Base-by-base conservation (phyloP, 208 protist species). In the Trypanosoma congolense region DNA sequence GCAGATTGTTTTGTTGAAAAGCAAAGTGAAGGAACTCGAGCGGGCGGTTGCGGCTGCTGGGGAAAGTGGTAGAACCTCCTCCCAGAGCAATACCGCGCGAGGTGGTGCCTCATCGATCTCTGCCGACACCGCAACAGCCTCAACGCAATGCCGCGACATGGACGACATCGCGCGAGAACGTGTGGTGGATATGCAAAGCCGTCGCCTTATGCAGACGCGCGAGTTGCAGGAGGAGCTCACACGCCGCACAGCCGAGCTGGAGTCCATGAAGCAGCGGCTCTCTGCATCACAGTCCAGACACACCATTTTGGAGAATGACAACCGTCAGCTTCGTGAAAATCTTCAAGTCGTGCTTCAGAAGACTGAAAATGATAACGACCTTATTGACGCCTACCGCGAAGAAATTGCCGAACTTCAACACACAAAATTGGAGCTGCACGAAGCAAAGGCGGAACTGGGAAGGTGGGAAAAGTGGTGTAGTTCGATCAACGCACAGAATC, bases 1-100 rank as follows among this genome's bases (percentile, higher is more conserved):
- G 65, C 76, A 86, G 43, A 84, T 92, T 38, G 68, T 77, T 14
- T 56, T 92, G 52, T 65, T 92, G 31, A 75, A 77, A 61, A 57
- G 70, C 24, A 79, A 76, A 49, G 55, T 89, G 30, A 88, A 88
- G 53, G 80, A 88, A 38, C 28, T 75, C 22, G 69, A 88, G 46
- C 70, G 80, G 2, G 46, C 49, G 1, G 19, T 74, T 12, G 61
- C 45, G 28, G 43, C 38, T 31, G 19, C 55, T 1, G 62, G 33
- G 33, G 33, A 12, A 6, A n/a, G n/a, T n/a, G n/a, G n/a, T n/a
- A n/a, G n/a, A n/a, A n/a, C n/a, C n/a, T n/a, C n/a, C n/a, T n/a
- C n/a, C n/a, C n/a, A n/a, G n/a, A n/a, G n/a, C n/a, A n/a, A n/a
- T n/a, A n/a, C n/a, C n/a, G n/a, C n/a, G n/a, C n/a, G n/a, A n/a